phyloP scores from a whole-genome alignment of 768 basidiomycete genomes.

The Tephrocybe sp. region DNA sequence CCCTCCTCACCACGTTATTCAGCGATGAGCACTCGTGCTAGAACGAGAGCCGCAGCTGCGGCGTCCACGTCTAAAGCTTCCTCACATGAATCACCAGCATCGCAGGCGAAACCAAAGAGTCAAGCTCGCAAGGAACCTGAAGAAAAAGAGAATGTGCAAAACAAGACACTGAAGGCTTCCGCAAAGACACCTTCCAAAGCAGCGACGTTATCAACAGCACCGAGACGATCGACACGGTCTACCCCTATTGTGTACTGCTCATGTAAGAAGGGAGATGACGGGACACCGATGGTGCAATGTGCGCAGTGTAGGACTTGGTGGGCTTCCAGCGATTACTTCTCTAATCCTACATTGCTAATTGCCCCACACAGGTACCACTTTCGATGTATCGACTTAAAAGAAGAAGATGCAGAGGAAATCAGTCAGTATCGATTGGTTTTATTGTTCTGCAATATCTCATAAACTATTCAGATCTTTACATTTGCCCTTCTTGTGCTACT shows the following conservation, averaged over 20 bases:
- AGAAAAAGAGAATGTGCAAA: conserved; percentile 27
- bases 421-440: conserved; percentile 44
- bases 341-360: conserved; percentile 7
- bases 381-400: conserved; percentile 61
- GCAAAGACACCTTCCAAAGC: conserved; percentile 15
- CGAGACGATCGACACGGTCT: conserved; percentile 8
- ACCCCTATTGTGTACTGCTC: conserved; percentile 44
- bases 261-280: conserved; percentile 71
- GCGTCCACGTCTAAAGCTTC: conserved; percentile 18
- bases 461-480: conserved; percentile 48
- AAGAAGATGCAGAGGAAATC: conserved; percentile 71
- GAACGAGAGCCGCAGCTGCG: conserved; percentile 32
- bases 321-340: conserved; percentile 9
- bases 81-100: conserved; percentile 8
- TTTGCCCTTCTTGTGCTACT: conserved; percentile 50
- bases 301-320: conserved; percentile 70
- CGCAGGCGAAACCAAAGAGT: conserved; percentile 14
- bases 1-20: conserved; percentile 1
- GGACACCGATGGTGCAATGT: conserved; percentile 79
- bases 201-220: neutral
- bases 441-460: neutral
- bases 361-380: conserved; percentile 71
- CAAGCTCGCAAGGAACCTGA: conserved; percentile 18
- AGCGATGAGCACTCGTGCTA: conserved; percentile 45
- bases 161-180: conserved; percentile 9